Base-by-base conservation (phyloP, 345 rosid species). In the Rhizophora apiculata region DNA sequence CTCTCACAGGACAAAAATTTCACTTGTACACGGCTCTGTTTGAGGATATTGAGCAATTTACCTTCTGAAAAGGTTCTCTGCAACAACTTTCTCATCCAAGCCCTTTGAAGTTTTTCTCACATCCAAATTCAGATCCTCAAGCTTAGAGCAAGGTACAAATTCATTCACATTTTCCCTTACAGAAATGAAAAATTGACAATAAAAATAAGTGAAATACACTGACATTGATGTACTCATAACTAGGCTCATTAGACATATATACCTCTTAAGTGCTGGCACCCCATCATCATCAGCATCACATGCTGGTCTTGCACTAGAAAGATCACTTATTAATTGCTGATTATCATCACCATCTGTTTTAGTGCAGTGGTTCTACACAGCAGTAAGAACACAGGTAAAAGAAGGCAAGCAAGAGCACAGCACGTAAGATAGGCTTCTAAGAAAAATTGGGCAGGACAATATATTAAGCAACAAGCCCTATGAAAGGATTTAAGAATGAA, bases 91-190 rank as follows among this genome's bases (percentile, higher is more conserved):
- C 60, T 81, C 82, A 27, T 72, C 84, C 64, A 71, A 58, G 48
- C 69, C 78, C 64, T 72, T 77, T 51, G 80, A 67, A 68, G 77
- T 75, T 84, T 81, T 86, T 72, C 81, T 74, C 65, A 82, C 91
- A 74, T 86, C 89, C 90, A 89, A 81, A 82, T 82, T 89, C 58
- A 89, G 82, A 71, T 82, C 89, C 87, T 82, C 87, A 2, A 89
- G 88, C 89, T 85, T 87, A 74, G 85, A 80, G 81, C 92, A 85
- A 66, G 90, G 85, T 68, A 86, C 96, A 78, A 86, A 89, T 60
- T 84, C 89, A 81, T 74, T 64, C n/a, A 82, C 79, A 71, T 62
- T 69, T 46, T 84, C 86, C 78, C 71, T 77, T 60, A 29, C 26
- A 70, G 20, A 63, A 78, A 63, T 26, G 21, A 49, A n/a, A 65